A percentile compares a stretch with the other conserved stretches of the same genome.
These are phyloP conservation scores for Chenopodium formosanum DNA, from an alignment of 148 eudicot genomes.

Conservation along the genomic window DNA sequence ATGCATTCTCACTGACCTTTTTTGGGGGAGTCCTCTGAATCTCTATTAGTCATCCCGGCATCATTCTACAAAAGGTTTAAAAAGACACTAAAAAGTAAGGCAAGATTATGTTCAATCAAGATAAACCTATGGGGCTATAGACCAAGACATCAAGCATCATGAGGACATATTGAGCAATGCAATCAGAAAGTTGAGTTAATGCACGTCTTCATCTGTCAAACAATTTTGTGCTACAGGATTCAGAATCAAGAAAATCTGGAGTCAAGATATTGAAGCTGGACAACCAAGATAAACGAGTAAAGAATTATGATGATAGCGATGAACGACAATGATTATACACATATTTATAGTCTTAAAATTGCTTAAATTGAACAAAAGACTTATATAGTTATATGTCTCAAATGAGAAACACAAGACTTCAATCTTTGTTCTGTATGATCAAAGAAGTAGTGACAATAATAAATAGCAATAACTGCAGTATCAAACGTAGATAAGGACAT, in stretches of 20 bases:
- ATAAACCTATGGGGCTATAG: neutral
- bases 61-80: slow-evolving; percentile 39
- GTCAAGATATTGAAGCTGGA: neutral
- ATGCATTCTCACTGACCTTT: slow-evolving; percentile 40
- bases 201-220: neutral
- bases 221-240: neutral
- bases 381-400: neutral
- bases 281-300: neutral
- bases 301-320: neutral
- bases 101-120: neutral
- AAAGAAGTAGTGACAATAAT: neutral
- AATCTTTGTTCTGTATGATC: neutral
- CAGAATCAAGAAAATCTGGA: neutral
- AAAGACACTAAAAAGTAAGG: neutral
- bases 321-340: neutral
- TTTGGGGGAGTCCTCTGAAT: slow-evolving; percentile 12
- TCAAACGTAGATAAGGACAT: neutral
- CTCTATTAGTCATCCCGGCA: slow-evolving; percentile 26
- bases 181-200: neutral
- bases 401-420: neutral
- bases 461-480: neutral
- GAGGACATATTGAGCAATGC: neutral
- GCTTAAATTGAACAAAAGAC: neutral
- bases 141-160: neutral
- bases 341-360: neutral